Evolutionary conservation across 2,329 filamentous ascomycete species (phyloP), one percentile per base, ranked within the genome.

Genomic region (Coleophoma eucalyptorum): DNA sequence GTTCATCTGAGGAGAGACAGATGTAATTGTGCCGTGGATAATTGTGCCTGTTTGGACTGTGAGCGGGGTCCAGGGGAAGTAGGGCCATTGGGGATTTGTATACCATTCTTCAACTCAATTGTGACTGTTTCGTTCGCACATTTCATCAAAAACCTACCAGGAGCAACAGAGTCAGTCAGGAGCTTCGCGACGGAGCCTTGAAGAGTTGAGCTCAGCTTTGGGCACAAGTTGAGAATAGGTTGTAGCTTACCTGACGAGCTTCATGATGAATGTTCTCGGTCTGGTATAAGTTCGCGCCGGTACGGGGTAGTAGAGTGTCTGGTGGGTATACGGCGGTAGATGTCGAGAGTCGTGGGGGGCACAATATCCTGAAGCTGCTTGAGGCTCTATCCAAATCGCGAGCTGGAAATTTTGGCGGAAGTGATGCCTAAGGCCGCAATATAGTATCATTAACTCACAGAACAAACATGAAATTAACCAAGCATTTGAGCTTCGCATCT

Each of bases 101-200:
- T 77, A 94, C 92, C 94, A 82, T 97, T 97, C 74, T 99, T 99
- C 62, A 99, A 80, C 74, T 99, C 94, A 71, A 99, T 89, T 42
- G 93, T 97, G 65, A 97, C 94, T 65, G 94, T 96, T 78, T 99
- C 94, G 73, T 97, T 97, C 72, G 89, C 86, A 73, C 93, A 97
- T 80, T 99, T 99, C 93, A 97, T 97, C 63, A 99, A 79, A 72
- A 99, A 99, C 71, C 94, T 97, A 71, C 55, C 61, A 58, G 46
- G 43, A 43, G 43, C 44, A 38, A 58, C 49, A 56, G 38, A 51
- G 61, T 66, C 58, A 66, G 64, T 60, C 65, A 67, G 65, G 62
- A 65, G 65, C 56, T 62, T 61, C 51, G 60, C 33, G 59, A 55
- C 52, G 61, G 61, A 65, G 68, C 72, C 71, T 74, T 72, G 61